Percentiles rank a stretch among this genome's conserved stretches.
These are phyloP conservation scores for Passiflora organensis DNA, from an alignment of 345 rosid species.

Conservation along the genomic window DNA sequence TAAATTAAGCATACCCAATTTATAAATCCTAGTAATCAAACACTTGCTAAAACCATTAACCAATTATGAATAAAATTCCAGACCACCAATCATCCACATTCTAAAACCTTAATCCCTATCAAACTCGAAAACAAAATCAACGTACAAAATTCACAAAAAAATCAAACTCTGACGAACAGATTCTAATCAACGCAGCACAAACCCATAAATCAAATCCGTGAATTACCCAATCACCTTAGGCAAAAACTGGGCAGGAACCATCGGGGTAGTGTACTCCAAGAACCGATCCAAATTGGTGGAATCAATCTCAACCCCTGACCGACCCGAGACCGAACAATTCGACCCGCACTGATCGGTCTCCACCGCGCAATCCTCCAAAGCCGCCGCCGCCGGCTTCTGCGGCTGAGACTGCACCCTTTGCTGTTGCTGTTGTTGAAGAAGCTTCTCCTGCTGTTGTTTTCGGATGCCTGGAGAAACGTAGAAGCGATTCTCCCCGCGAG, in stretches of 20 bases:
- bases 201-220: not conserved
- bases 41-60: too few relatives aligned
- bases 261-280: constrained; percentile 76
- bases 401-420: constrained; percentile 33
- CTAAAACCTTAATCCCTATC: not conserved
- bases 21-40: too few relatives aligned
- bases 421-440: constrained; percentile 31
- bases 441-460: constrained; percentile 22
- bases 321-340: constrained; percentile 37
- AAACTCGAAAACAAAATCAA: not conserved
- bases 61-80: too few relatives aligned
- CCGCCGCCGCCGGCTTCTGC: constrained; percentile 19
- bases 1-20: too few relatives aligned
- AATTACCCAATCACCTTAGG: constrained; percentile 45
- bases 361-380: constrained; percentile 26
- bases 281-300: constrained; percentile 85
- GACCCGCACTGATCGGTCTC: constrained; percentile 30
- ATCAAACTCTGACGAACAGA: not conserved
- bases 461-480: constrained; percentile 42
- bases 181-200: not conserved
- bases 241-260: constrained; percentile 50
- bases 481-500: constrained; percentile 39
- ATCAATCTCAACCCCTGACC: constrained; percentile 10
- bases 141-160: not conserved
- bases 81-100: not conserved